Evolutionary conservation across 2,329 filamentous ascomycete genomes (phyloP), one percentile per base, ranked within the genome.

Genomic region (Neofusicoccum cordaticola): DNA sequence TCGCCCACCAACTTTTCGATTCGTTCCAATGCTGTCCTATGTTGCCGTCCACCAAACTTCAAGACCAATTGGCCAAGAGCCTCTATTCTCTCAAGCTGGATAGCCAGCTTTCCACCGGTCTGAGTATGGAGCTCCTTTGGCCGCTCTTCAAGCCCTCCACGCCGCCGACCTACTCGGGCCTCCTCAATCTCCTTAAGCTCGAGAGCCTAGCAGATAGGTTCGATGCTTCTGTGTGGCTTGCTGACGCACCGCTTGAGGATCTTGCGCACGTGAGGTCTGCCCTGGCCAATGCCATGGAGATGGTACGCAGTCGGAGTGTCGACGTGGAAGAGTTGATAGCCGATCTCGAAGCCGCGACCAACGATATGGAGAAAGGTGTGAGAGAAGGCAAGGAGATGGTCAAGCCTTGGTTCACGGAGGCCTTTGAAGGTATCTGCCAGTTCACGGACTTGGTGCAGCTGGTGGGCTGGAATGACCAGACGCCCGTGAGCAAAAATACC

Each of bases 91-190:
- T 96, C 71, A 83, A 85, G 27, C 83, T 86, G 15, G 88, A 86
- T 1, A 93, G 93, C 79, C 87, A 87, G 63, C 79, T 96, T 13
- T 87, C 82, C 0, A 93, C 90, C 2, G 93, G 92, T 0, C 80
- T 93, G 12, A 89, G 87, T 68, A 95, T 96, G 90, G 90, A 95
- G 72, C 75, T 80, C 8, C 82, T 96, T 4, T 96, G 93, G 94
- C 85, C 86, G 47, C 72, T 81, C 1, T 85, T 96, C 71, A 86
- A 90, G 62, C 91, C 93, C 37, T 72, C 71, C 11, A 84, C 83
- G 3, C 79, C 85, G 2, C 71, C 71, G 11, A 78, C 73, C 9
- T 67, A 74, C 34, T 66, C 70, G 11, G 75, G 79, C 17, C 69
- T 84, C 4, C 66, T 75, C 19, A 70, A 74, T 2, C 68, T 82